Evolutionary conservation across 2,329 filamentous ascomycete species (phyloP).

Genomic region (Fusarium phyllophilum): DNA sequence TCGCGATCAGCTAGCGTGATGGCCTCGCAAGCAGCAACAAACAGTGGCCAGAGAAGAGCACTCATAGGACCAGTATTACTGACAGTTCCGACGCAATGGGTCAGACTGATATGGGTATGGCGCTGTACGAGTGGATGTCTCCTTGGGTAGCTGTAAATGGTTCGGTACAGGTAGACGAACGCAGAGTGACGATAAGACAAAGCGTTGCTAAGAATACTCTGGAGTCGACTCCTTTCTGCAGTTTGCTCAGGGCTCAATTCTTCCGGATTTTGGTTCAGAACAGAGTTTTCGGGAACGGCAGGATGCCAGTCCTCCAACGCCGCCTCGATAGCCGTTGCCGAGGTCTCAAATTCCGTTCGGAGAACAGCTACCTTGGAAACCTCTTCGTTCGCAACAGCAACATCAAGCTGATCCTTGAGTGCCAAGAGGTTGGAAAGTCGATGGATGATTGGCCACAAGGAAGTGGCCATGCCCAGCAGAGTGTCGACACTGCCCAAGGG

Average conservation of each 20-base stretch:
- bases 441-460: conserved; percentile 72
- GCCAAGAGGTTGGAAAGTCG: conserved; percentile 65
- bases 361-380: conserved; percentile 58
- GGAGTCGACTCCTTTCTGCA: conserved; percentile 56
- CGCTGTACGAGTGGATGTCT: conserved; percentile 62
- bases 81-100: conserved; percentile 66
- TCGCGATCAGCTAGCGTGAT: conserved; percentile 59
- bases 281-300: conserved; percentile 54
- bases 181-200: conserved; percentile 68
- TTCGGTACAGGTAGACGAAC: conserved; percentile 67
- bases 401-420: conserved; percentile 62
- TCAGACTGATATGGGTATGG: conserved; percentile 61
- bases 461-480: conserved; percentile 69
- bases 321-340: conserved; percentile 64
- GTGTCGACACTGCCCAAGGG: conserved; percentile 65
- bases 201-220: conserved; percentile 68
- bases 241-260: conserved; percentile 40
- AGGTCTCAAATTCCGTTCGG: conserved; percentile 61
- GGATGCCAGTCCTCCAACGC: conserved; percentile 67
- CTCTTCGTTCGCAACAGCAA: conserved; percentile 55
- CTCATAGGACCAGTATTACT: conserved; percentile 68
- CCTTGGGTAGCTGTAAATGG: conserved; percentile 60
- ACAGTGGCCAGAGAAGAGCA: conserved; percentile 72
- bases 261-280: conserved; percentile 36
- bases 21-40: conserved; percentile 71